A percentile compares a stretch with the other conserved stretches of the same genome.
Conservation (phyloP, 1,139 yeast genomes). For the Blastobotrys ciferrii region DNA sequence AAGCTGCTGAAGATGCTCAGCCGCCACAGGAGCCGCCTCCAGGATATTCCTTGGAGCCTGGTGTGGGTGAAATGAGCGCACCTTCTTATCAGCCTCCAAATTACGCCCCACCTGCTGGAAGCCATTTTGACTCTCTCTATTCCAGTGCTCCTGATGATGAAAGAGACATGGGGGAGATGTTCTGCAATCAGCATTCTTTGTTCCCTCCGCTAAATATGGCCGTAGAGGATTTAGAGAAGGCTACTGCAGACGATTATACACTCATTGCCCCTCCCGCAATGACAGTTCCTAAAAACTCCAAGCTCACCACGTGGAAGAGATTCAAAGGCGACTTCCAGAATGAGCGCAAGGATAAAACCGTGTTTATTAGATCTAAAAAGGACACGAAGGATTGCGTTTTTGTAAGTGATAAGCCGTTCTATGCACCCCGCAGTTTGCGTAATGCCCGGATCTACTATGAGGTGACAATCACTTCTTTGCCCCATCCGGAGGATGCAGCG, state of each 20-base stretch:
- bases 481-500: conserved; percentile 24
- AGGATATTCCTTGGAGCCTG: conserved; percentile 13
- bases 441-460: conserved; percentile 28
- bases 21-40: conserved; percentile 14
- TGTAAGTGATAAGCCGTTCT: conserved; percentile 26
- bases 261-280: conserved; percentile 26
- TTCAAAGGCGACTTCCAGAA: conserved; percentile 27
- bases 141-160: conserved; percentile 27
- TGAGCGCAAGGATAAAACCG: conserved; percentile 20
- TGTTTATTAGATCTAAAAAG: conserved; percentile 21
- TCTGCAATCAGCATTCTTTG: conserved; percentile 21
- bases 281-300: conserved; percentile 18
- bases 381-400: conserved; percentile 25
- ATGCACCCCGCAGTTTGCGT: conserved; percentile 21
- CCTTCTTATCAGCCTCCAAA: conserved; percentile 3
- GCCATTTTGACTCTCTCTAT: conserved; percentile 22
- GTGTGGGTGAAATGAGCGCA: background rate
- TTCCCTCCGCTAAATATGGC: conserved; percentile 16
- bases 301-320: conserved; percentile 19
- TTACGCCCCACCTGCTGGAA: conserved; percentile 22
- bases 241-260: conserved; percentile 9
- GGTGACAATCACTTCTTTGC: conserved; percentile 26
- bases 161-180: conserved; percentile 26
- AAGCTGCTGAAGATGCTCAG: conserved; percentile 10
- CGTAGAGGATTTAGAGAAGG: conserved; percentile 12